Percentiles rank a stretch among this genome's conserved stretches.
These are phyloP conservation scores for Hsuehochloa calcarea DNA, from an alignment of 176 grass and related monocot genomes.

Conservation along the genomic window DNA sequence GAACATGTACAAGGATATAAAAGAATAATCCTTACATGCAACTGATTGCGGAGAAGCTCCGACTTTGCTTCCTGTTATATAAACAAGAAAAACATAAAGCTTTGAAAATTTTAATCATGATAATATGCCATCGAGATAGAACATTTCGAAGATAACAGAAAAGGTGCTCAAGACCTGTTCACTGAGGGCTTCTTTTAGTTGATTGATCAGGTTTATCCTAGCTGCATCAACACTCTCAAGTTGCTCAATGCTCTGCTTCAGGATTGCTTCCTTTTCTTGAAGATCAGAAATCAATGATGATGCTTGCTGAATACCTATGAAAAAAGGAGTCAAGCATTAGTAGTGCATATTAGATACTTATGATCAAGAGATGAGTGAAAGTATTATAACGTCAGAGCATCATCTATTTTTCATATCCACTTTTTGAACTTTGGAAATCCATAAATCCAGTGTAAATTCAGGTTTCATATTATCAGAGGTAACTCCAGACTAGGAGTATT, in stretches of 20 bases:
- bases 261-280: conserved; percentile 62
- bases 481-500: neutral
- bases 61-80: conserved; percentile 66
- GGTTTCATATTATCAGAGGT: conserved; percentile 2
- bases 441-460: neutral
- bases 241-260: conserved; percentile 62
- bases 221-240: conserved; percentile 55
- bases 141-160: conserved; percentile 22
- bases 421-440: neutral
- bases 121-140: conserved; percentile 4
- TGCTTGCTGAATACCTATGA: conserved; percentile 65
- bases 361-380: neutral
- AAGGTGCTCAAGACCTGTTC: conserved; percentile 65
- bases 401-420: conserved; percentile 2
- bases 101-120: conserved; percentile 13
- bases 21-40: conserved; percentile 68
- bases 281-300: conserved; percentile 55
- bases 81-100: conserved; percentile 27
- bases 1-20: conserved; percentile 1
- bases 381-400: neutral
- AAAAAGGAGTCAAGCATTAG: conserved; percentile 24
- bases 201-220: conserved; percentile 64
- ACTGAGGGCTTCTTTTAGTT: conserved; percentile 68
- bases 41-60: conserved; percentile 52
- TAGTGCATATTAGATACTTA: neutral